These are phyloP conservation scores for Ophiostoma tasmaniense DNA, from an alignment of 2,329 filamentous ascomycete genomes.

Conservation along the genomic window DNA sequence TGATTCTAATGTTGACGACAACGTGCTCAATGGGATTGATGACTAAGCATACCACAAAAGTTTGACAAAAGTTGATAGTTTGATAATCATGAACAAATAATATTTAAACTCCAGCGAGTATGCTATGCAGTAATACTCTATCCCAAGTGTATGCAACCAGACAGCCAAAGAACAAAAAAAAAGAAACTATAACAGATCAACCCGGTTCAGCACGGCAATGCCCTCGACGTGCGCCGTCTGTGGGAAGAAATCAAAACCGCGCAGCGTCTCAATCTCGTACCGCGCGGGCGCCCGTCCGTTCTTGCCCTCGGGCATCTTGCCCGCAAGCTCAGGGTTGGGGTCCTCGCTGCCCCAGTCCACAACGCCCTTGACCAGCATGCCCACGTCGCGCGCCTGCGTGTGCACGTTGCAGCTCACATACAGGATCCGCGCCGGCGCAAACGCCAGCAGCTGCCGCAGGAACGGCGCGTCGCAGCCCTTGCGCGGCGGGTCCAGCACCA, in stretches of 20 bases:
- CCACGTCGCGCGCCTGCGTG: slow-evolving; percentile 89
- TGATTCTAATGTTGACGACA: not conserved
- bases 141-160: not conserved
- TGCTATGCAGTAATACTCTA: not conserved
- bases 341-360: slow-evolving; percentile 25
- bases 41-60: not conserved
- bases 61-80: not conserved
- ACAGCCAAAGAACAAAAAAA: too few relatives aligned
- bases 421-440: slow-evolving; percentile 69
- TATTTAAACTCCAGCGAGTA: not conserved
- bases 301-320: slow-evolving; percentile 27
- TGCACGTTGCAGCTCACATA: slow-evolving; percentile 99
- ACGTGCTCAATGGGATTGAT: not conserved
- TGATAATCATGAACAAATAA: not conserved
- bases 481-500: slow-evolving; percentile 93
- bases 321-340: slow-evolving; percentile 23
- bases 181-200: slow-evolving; percentile 31
- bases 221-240: slow-evolving; percentile 68
- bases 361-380: slow-evolving; percentile 69
- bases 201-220: slow-evolving; percentile 54
- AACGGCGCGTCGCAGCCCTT: slow-evolving; percentile 90
- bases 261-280: slow-evolving; percentile 83
- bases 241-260: slow-evolving; percentile 96
- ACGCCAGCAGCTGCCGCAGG: slow-evolving; percentile 68
- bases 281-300: slow-evolving; percentile 32